These are phyloP conservation scores for Stygiomarasmius scandens DNA, from an alignment of 1,284 basidiomycete genomes.

Conservation along the genomic window DNA sequence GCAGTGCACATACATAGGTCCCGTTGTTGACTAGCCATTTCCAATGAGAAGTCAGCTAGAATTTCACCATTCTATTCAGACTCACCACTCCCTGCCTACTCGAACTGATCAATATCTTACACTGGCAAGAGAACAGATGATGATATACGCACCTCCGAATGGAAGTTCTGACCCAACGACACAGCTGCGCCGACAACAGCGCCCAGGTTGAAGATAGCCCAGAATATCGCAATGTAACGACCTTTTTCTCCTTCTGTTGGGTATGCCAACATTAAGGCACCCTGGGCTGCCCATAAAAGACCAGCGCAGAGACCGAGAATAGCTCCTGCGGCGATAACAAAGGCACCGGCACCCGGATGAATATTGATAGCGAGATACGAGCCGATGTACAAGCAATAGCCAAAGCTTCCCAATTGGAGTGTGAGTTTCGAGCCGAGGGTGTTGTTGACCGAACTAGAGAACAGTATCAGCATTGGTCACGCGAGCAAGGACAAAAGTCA, in stretches of 20 bases:
- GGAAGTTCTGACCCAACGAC: constrained; percentile 59
- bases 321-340: constrained; percentile 78
- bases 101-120: too few relatives aligned
- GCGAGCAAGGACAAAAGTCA: constrained; percentile 30
- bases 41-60: neutral
- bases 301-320: constrained; percentile 85
- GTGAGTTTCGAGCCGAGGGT: constrained; percentile 74
- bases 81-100: constrained; percentile 35
- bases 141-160: constrained; percentile 42
- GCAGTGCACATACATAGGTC: constrained; percentile 54
- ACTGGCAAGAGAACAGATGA: too few relatives aligned
- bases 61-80: neutral
- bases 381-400: constrained; percentile 76
- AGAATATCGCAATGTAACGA: constrained; percentile 75
- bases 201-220: constrained; percentile 76
- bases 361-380: constrained; percentile 61
- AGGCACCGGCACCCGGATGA: constrained; percentile 57
- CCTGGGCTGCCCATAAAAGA: constrained; percentile 86
- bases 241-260: constrained; percentile 81
- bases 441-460: constrained; percentile 70
- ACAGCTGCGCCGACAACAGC: constrained; percentile 72
- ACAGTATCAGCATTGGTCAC: neutral
- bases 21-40: constrained; percentile 50
- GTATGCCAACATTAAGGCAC: constrained; percentile 83
- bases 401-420: constrained; percentile 69